Base-by-base conservation (phyloP, 164 flowering plant genomes). In the Sextonia rubra region DNA sequence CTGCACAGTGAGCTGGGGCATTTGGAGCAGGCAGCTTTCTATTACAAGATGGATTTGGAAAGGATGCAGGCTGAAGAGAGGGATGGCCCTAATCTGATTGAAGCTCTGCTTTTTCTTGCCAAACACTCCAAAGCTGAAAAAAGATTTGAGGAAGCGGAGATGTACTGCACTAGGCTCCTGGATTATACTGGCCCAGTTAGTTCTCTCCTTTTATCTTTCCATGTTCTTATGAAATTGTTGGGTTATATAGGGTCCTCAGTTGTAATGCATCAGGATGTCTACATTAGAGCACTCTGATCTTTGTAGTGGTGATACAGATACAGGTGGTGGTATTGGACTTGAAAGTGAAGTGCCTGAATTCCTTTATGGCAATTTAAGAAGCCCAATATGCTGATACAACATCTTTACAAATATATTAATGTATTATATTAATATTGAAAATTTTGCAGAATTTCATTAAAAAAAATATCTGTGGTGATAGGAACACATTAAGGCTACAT, bases 111-210 rank as follows among this genome's bases (percentile, higher is more conserved):
- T 30, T 96, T 90, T 81, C 93, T 96, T 79, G 98, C 97, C 23
- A 80, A 74, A 27, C 78, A 90, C 77, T 93, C 83, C 80, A 92
- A 82, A 77, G 55, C 73, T 22, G 84, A 83, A 69, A 87, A 88
- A 75, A 88, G 85, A 77, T 89, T 86, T 73, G 93, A 93, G 76
- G 96, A 93, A 78, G 91, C 97, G 5, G 93, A 93, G 79, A 84
- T 89, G 68, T 93, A 93, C 75, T 93, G 97, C 64, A 91, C 91
- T 60, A 87, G 97, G 66, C 94, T 96, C 69, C 85, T 93, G 26
- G 96, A 96, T 85, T 92, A 84, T 72, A 82, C 88, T 58, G 97
- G 97, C 71, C 98, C 99, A 12, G 99, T 96, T 73, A 93, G 97
- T 86, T 79, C 18, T 70, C 37, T 62, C 25, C 15, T 26, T 60